Conservation (phyloP, 2,329 filamentous ascomycete species). For the Stagonosporopsis rhizophila region DNA sequence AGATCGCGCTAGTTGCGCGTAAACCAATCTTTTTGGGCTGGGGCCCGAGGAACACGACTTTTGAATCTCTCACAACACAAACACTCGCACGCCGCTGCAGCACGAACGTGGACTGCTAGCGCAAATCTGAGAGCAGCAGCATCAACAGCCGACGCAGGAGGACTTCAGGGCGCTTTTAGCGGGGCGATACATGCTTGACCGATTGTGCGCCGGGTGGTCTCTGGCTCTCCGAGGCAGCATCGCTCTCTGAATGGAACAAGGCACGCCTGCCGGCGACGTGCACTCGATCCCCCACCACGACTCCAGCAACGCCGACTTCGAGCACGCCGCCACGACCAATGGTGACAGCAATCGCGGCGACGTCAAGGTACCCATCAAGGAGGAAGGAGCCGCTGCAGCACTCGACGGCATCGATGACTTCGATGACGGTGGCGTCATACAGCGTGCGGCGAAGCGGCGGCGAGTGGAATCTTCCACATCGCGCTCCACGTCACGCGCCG, state of each 20-base stretch:
- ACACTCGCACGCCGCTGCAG: conserved; percentile 22
- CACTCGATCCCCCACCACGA: conserved; percentile 24
- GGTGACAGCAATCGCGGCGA: conserved; percentile 1
- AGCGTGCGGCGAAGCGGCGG: conserved; percentile 66
- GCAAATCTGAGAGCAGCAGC: conserved; percentile 41
- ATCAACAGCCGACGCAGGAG: conserved; percentile 21
- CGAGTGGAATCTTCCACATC: conserved; percentile 51
- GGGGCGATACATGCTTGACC: conserved; percentile 38
- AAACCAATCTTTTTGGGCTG: conserved; percentile 11
- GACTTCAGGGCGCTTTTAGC: conserved; percentile 34
- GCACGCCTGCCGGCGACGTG: conserved; percentile 42
- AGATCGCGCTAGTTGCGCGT: conserved; percentile 10
- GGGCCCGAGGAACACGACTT: conserved; percentile 17
- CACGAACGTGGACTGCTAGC: conserved; percentile 35
- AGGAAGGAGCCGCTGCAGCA: conserved; percentile 28
- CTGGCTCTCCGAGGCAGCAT: conserved; percentile 19
- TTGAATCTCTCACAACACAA: conserved; percentile 38
- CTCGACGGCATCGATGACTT: conserved; percentile 27
- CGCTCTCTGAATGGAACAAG: conserved; percentile 41
- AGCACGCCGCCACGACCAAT: conserved; percentile 21
- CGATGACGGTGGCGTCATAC: conserved; percentile 33
- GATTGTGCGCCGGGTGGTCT: conserved; percentile 40
- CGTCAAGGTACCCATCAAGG: conserved; percentile 39
- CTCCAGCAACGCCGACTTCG: conserved; percentile 26
- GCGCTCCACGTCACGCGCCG: conserved; percentile 54